Conservation (phyloP, 2,329 filamentous ascomycete species). For the Xylariales sp. region DNA sequence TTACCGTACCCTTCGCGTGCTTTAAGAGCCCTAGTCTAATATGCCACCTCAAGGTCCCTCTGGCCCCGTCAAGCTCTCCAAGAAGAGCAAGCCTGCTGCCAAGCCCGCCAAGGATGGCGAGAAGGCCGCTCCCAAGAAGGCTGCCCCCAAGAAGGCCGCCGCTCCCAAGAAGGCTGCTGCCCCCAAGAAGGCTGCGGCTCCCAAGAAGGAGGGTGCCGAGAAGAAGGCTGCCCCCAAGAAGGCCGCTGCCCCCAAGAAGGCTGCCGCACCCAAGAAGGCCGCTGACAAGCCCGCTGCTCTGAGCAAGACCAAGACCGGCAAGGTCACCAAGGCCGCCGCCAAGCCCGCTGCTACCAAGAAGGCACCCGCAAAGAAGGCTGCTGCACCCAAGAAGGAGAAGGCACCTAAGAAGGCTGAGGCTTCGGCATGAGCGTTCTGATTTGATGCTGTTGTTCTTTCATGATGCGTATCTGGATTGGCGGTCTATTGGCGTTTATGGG, state of each 20-base stretch:
- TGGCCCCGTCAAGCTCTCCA: conserved; percentile 87
- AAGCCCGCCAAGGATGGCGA: conserved; percentile 28
- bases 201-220: conserved; percentile 37
- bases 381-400: conserved; percentile 33
- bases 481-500: conserved; percentile 27
- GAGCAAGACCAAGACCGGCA: conserved; percentile 32
- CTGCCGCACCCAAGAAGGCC: conserved; percentile 32
- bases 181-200: conserved; percentile 31
- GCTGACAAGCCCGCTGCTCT: conserved; percentile 85
- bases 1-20: not conserved
- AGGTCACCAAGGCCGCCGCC: conserved; percentile 35
- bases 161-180: conserved; percentile 35
- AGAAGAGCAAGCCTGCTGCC: conserved; percentile 57
- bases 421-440: conserved; percentile 17
- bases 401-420: conserved; percentile 29
- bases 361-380: conserved; percentile 35
- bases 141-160: conserved; percentile 57
- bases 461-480: conserved; percentile 22
- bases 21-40: conserved; percentile 14
- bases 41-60: conserved; percentile 66
- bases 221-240: conserved; percentile 67
- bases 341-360: conserved; percentile 40
- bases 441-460: conserved; percentile 30
- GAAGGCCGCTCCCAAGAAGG: conserved; percentile 43
- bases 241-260: conserved; percentile 33